A percentile compares a stretch with the other conserved stretches of the same genome.
phyloP scores from a whole-genome alignment of 805 yeast genomes.

The Isabelozyma gotoi region DNA sequence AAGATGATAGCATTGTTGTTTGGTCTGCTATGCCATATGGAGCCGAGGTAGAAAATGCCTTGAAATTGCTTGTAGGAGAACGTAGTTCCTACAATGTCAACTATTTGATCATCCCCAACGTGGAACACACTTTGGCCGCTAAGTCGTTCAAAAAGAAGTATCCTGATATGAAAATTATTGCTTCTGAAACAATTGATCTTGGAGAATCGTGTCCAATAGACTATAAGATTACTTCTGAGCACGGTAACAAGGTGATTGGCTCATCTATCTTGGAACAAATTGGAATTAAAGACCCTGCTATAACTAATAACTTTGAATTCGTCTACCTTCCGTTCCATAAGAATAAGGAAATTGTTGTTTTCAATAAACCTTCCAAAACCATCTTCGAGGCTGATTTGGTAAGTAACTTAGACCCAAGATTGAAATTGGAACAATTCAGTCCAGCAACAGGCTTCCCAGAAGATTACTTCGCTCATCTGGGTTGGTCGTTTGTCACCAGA shows the following conservation, averaged over 20 bases:
- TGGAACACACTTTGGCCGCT: constrained; percentile 65
- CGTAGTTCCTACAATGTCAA: constrained; percentile 35
- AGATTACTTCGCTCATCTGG: constrained; percentile 42
- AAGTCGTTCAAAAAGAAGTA: constrained; percentile 46
- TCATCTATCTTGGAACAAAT: constrained; percentile 20
- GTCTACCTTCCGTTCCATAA: constrained; percentile 54
- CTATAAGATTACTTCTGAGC: constrained; percentile 30
- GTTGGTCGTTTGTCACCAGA: constrained; percentile 41
- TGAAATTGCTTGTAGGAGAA: constrained; percentile 31
- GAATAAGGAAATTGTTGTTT: constrained; percentile 60
- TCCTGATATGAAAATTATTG: constrained; percentile 55
- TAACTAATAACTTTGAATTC: constrained; percentile 48
- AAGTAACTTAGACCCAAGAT: constrained; percentile 49
- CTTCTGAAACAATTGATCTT: constrained; percentile 41
- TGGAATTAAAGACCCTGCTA: constrained; percentile 37
- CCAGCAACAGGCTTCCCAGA: constrained; percentile 46
- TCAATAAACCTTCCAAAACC: constrained; percentile 46
- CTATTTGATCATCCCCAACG: constrained; percentile 60
- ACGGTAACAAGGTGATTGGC: constrained; percentile 34
- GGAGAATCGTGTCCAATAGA: constrained; percentile 39
- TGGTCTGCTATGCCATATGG: constrained; percentile 62
- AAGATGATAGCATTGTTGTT: constrained; percentile 36
- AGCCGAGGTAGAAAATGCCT: constrained; percentile 38
- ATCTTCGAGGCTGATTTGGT: constrained; percentile 61
- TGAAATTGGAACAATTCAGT: constrained; percentile 41